Evolutionary conservation across 768 basidiomycete species (phyloP), one percentile per base, ranked within the genome.

Genomic region (Leccinum imitatum): DNA sequence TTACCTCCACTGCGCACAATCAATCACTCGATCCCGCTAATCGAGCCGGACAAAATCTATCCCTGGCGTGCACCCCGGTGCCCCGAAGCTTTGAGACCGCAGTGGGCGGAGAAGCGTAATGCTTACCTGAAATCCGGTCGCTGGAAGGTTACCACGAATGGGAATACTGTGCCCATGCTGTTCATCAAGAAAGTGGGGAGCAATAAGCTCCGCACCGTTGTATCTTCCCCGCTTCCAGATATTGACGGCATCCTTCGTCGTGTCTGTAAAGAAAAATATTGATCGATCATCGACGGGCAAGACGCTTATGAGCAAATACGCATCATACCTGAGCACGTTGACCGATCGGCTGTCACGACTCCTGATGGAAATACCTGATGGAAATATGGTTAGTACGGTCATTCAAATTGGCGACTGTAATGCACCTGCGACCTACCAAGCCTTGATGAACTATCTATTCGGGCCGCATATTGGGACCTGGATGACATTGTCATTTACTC

Each of bases 371-470:
- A 23, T 23, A 23, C 66, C 72, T 0, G 65, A 68, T 33, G 79
- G 82, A 0, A 78, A 75, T 1, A 78, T 75, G 59, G 31, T 77
- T 1, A 79, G 78, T 25, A 57, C 27, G 0, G 46, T 57, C 0
- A 60, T 60, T 1, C 3, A 59, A 9, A 58, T 61, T 6, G 39
- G 63, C 0, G 57, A 75, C 77, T 1, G 76, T 79, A 73, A 82
- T 78, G 57, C 76, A 0, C 79, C 77, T 0, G 68, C 77, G 0
- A 83, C 80, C 0, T 84, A 80, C 57, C 82, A 84, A 7, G 63
- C 58, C 0, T 6, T 59, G 6, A 61, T 64, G 60, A 61, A 59
- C 10, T 31, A 61, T 15, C 15, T 62, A 1, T 62, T 64, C 4
- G 13, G 55, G 0, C 53, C 7, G 2, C 35, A 51, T 2, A 54